Percentiles rank a stretch among this genome's conserved stretches.
These are phyloP conservation scores for Kodamaea lidongshanica DNA, from an alignment of 805 yeast genomes.

Conservation along the genomic window DNA sequence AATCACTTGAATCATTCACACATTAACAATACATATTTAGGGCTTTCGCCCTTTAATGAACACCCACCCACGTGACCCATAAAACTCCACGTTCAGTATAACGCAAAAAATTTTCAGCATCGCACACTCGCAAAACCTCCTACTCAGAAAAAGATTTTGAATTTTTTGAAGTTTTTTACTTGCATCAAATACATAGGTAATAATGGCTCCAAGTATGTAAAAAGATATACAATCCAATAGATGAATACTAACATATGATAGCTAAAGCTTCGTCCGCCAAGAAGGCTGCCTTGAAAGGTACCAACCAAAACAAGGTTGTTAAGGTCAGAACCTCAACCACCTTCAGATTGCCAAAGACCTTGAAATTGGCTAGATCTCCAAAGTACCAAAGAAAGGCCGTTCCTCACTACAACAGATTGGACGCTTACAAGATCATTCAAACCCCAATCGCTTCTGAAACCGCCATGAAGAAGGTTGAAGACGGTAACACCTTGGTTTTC, in stretches of 20 bases:
- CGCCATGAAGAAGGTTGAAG: constrained; percentile 99
- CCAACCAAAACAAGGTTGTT: constrained; percentile 80
- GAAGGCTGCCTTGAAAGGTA: constrained; percentile 98
- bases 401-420: constrained; percentile 96
- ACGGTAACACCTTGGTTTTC: constrained; percentile 98
- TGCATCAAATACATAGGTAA: constrained; percentile 9
- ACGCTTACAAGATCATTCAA: constrained; percentile 89
- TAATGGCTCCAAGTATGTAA: constrained; percentile 22
- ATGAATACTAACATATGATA: constrained; percentile 13
- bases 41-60: too few relatives aligned
- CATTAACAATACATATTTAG: constrained; percentile 1
- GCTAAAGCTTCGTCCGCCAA: constrained; percentile 94
- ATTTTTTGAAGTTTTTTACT: constrained; percentile 4
- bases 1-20: neutral
- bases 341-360: constrained; percentile 97
- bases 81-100: too few relatives aligned
- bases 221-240: neutral
- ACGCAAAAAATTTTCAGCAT: constrained; percentile 6
- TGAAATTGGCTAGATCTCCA: constrained; percentile 90
- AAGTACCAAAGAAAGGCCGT: constrained; percentile 92
- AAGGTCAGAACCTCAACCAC: constrained; percentile 94
- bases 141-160: constrained; percentile 11
- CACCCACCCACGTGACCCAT: too few relatives aligned
- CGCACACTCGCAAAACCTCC: too few relatives aligned
- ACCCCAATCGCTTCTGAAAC: constrained; percentile 97